These are phyloP conservation scores for Pleurotus ostreatus DNA, from an alignment of 768 basidiomycete species.

Conservation along the genomic window DNA sequence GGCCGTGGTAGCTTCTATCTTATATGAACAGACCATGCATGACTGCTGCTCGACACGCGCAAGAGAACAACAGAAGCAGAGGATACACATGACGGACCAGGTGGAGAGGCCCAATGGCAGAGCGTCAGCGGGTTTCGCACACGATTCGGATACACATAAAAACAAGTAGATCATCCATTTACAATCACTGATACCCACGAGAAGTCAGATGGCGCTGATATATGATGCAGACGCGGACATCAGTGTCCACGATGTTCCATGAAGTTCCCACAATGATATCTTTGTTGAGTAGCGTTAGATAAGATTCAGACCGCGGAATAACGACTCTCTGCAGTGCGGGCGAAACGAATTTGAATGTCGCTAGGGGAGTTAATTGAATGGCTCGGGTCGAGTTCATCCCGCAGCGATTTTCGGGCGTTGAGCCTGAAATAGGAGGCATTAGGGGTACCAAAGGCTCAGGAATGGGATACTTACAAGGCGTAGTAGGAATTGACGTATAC, in stretches of 20 bases:
- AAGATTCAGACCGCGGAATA: not conserved
- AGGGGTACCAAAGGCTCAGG: not conserved
- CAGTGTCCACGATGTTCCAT: too few species aligned
- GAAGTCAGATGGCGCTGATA: too few species aligned
- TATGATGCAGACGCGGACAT: too few species aligned
- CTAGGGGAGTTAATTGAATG: not conserved
- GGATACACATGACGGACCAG: not conserved
- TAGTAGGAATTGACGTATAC: slow-evolving; percentile 8
- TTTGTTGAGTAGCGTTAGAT: not conserved
- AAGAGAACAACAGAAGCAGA: not conserved
- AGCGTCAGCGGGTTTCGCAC: not conserved
- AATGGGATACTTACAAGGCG: not conserved
- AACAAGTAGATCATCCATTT: not conserved
- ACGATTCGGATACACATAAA: not conserved
- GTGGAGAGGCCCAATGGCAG: not conserved
- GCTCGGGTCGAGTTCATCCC: slow-evolving; percentile 2
- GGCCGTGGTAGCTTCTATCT: too few species aligned
- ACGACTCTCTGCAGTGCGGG: not conserved
- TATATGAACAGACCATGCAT: too few species aligned
- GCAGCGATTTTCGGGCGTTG: slow-evolving; percentile 7
- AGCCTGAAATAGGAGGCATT: not conserved
- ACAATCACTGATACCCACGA: too few species aligned
- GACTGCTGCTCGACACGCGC: not conserved
- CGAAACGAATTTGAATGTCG: not conserved
- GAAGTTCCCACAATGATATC: too few species aligned